These are phyloP conservation scores for Nicotiana noctiflora DNA, from an alignment of 257 asterid species.

Conservation along the genomic window DNA sequence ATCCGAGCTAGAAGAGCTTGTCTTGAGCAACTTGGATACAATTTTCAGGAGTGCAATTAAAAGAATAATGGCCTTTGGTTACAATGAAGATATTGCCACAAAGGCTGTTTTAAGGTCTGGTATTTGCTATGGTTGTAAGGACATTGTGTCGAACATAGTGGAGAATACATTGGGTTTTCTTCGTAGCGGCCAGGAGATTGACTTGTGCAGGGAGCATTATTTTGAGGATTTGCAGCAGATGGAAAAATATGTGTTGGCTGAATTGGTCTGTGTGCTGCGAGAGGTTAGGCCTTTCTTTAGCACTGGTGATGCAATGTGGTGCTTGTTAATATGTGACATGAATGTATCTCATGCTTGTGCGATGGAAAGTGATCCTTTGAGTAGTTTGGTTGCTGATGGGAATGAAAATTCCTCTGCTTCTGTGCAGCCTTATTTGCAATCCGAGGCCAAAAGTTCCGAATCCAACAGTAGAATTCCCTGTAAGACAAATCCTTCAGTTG, in stretches of 20 bases:
- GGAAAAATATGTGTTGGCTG: constrained; percentile 86
- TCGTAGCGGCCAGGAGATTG: constrained; percentile 55
- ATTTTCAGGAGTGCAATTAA: constrained; percentile 81
- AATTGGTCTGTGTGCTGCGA: constrained; percentile 75
- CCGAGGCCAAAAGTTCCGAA: constrained; percentile 41
- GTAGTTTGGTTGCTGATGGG: constrained; percentile 34
- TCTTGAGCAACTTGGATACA: constrained; percentile 64
- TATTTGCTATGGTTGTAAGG: constrained; percentile 89
- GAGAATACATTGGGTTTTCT: constrained; percentile 74
- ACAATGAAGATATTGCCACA: constrained; percentile 60
- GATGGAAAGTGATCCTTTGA: constrained; percentile 59
- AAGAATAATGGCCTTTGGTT: constrained; percentile 64
- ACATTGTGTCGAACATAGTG: constrained; percentile 82
- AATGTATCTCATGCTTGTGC: constrained; percentile 88
- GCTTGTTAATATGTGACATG: constrained; percentile 86
- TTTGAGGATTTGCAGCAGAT: constrained; percentile 80
- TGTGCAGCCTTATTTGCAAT: constrained; percentile 26
- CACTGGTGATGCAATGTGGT: constrained; percentile 99
- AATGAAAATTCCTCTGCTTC: constrained; percentile 32
- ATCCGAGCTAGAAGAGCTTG: constrained; percentile 80
- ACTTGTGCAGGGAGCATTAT: constrained; percentile 51
- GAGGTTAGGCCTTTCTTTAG: constrained; percentile 88
- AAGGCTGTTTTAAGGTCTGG: constrained; percentile 84
- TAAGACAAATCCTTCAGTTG: constrained; percentile 34
- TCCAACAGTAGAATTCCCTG: constrained; percentile 31